These are phyloP conservation scores for Tolypocladium paradoxum DNA, from an alignment of 2,329 filamentous ascomycete species.

Conservation along the genomic window DNA sequence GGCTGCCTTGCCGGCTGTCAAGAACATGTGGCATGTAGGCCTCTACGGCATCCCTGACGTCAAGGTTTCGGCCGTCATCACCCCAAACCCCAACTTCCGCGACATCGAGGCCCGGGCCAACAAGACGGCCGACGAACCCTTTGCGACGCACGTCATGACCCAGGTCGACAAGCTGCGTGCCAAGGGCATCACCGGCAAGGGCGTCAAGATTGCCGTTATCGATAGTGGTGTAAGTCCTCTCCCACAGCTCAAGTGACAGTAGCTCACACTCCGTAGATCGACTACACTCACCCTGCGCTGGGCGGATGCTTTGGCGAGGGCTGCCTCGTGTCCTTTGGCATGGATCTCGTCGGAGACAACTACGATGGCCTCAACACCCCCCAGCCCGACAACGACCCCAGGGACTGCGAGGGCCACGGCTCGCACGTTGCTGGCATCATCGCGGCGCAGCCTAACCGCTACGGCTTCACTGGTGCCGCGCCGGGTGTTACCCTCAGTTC, in stretches of 20 bases:
- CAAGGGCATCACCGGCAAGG: slow-evolving; percentile 37
- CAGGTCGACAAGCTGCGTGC: slow-evolving; percentile 42
- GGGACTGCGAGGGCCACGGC: slow-evolving; percentile 29
- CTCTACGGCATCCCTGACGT: slow-evolving; percentile 32
- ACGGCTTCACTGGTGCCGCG: slow-evolving; percentile 27
- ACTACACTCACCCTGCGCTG: slow-evolving; percentile 52
- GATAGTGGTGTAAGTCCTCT: slow-evolving; percentile 45
- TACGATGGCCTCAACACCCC: slow-evolving; percentile 16
- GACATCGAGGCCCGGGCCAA: slow-evolving; percentile 7
- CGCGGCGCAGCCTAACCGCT: slow-evolving; percentile 24
- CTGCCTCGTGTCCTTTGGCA: slow-evolving; percentile 31
- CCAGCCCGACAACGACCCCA: slow-evolving; percentile 26
- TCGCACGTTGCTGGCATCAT: slow-evolving; percentile 35
- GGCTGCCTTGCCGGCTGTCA: slow-evolving; percentile 30
- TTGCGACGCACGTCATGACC: slow-evolving; percentile 41
- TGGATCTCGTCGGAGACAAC: slow-evolving; percentile 30
- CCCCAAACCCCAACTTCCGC: slow-evolving; percentile 10
- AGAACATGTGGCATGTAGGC: slow-evolving; percentile 37
- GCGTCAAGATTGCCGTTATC: slow-evolving; percentile 41
- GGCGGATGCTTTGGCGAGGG: slow-evolving; percentile 38
- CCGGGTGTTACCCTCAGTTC: slow-evolving; percentile 26
- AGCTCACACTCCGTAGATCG: slow-evolving; percentile 27
- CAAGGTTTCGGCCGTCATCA: slow-evolving; percentile 30
- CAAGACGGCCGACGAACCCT: slow-evolving; percentile 19
- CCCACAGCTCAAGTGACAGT: too few relatives aligned